Conservation (phyloP, 805 yeast genomes). For the Saccharomyces kudriavzevii region DNA sequence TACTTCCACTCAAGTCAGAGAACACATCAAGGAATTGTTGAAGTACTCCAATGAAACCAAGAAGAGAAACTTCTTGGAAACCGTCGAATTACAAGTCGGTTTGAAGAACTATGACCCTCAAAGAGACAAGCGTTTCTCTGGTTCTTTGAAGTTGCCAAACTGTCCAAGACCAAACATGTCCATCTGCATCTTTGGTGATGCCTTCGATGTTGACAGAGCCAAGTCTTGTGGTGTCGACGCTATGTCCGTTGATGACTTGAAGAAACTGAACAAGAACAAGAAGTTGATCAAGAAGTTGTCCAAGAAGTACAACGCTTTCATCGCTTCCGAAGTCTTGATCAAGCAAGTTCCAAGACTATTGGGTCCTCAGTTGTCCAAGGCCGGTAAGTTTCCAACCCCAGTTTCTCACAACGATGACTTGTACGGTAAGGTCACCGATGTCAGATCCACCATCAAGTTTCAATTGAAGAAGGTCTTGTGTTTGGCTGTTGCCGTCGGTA, state of each 20-base stretch:
- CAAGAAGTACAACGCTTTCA: constrained; percentile 98
- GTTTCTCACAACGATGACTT: constrained; percentile 99
- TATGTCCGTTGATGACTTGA: constrained; percentile 99
- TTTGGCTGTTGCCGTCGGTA: constrained; percentile 98
- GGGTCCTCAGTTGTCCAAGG: constrained; percentile 99
- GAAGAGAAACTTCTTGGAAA: constrained; percentile 99
- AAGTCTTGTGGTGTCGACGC: constrained; percentile 98
- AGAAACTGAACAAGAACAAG: constrained; percentile 99
- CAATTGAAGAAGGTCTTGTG: constrained; percentile 99
- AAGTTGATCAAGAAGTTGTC: constrained; percentile 99
- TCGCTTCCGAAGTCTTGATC: constrained; percentile 98
- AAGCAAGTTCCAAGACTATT: constrained; percentile 99
- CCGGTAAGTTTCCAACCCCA: constrained; percentile 99
- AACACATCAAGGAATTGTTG: constrained; percentile 86
- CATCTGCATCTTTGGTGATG: constrained; percentile 99
- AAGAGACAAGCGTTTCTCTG: constrained; percentile 99
- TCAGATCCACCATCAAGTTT: constrained; percentile 99
- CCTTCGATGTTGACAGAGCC: constrained; percentile 99
- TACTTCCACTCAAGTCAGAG: constrained; percentile 90
- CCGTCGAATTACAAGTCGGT: constrained; percentile 99
- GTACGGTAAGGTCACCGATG: constrained; percentile 91
- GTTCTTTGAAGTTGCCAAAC: constrained; percentile 94
- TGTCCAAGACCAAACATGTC: constrained; percentile 99
- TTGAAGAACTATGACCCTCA: constrained; percentile 99
- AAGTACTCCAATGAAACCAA: constrained; percentile 87